These are phyloP conservation scores for Glycyrrhiza uralensis DNA, from an alignment of 306 rosid species.

Conservation along the genomic window DNA sequence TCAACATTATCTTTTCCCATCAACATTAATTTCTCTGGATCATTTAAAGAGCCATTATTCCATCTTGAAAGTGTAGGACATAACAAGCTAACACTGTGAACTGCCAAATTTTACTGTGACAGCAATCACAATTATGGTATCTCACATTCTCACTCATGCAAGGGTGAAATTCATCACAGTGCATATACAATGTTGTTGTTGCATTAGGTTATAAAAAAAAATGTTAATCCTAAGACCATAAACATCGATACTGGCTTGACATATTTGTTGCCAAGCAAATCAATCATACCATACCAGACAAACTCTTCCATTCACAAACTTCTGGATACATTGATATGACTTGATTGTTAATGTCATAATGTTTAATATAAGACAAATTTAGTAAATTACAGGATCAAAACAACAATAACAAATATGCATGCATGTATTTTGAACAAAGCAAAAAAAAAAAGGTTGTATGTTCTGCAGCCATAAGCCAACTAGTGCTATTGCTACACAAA, in stretches of 20 bases:
- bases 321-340: not conserved
- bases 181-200: not conserved
- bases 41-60: not conserved
- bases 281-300: slow-evolving; percentile 1
- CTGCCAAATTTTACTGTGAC: not conserved
- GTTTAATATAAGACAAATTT: not conserved
- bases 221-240: not conserved
- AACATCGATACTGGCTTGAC: not conserved
- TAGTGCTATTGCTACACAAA: not conserved
- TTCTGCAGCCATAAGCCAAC: not conserved
- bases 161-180: not conserved
- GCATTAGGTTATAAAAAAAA: not conserved
- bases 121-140: not conserved
- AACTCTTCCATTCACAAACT: not conserved
- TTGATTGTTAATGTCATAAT: slow-evolving; percentile 4
- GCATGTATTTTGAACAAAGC: not conserved
- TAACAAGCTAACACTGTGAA: not conserved
- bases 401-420: not conserved
- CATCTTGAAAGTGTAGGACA: not conserved
- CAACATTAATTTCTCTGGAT: not conserved
- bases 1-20: not conserved
- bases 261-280: not conserved
- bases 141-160: not conserved
- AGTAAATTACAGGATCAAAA: not conserved
- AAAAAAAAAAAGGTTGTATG: not conserved